Evolutionary conservation across 441 rosid genomes (phyloP), one percentile per base, ranked within the genome.

Genomic region (Cnidoscolus chayamansa): DNA sequence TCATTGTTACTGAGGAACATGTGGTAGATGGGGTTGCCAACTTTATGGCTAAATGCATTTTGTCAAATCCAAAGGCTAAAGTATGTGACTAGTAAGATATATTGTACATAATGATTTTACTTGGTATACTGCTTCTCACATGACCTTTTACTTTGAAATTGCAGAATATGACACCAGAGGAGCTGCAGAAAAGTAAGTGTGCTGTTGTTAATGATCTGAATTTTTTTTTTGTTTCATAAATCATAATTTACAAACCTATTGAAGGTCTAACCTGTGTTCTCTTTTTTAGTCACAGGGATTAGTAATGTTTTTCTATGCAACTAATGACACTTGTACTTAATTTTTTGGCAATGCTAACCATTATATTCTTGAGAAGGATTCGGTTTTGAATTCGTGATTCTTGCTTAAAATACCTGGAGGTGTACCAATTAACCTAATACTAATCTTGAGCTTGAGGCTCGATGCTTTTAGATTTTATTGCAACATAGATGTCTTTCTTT

Each of bases 1-100:
- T 92, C 31, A 84, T 91, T 65, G 81, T 94, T 54, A 83, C 77
- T 56, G 97, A 94, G 78, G 95, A 94, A 47, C 94, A 90, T 72
- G 95, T 94, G 60, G 86, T 89, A 65, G 95, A 94, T 79, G 97
- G 92, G 63, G 89, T 94, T 76, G 95, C 97, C 56, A 87, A 87
- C 80, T 94, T 94, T 78, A 87, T 94, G 90, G 98, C 95, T 4
- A 90, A 87, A 78, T 92, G 97, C 82, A 79, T 94, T 51, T 61
- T 92, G 58, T 87, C 97, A 32, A 89, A 88, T 78, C 92, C 97
- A 30, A 90, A 90, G 80, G 84, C 92, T 79, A 82, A 80, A 91
- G 93, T 84, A 79, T 67, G 19, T 65, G 17, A 40, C 47, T 76
- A n/a, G 45, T 56, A 40, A 69, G 54, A 60, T 57, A n/a, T 47